Evolutionary conservation across 345 rosid species (phyloP).

Genomic region (Abelmoschus esculentus): DNA sequence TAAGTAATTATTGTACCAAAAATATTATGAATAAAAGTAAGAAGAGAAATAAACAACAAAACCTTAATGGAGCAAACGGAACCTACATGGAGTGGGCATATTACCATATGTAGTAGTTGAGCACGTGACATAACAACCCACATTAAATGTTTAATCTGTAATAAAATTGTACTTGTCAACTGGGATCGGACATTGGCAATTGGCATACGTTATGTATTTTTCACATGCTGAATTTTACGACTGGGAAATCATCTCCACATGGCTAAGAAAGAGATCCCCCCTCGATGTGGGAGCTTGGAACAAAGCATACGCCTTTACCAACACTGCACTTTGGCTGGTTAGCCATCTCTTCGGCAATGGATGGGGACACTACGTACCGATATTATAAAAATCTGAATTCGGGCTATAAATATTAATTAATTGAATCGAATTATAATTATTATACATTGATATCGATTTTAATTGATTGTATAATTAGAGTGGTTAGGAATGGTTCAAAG

Average conservation of each 20-base stretch:
- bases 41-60: too few relatives aligned
- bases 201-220: neutral
- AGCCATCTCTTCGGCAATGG: neutral
- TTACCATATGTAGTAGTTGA: neutral
- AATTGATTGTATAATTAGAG: too few relatives aligned
- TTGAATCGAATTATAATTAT: too few relatives aligned
- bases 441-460: too few relatives aligned
- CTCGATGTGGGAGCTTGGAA: conserved; percentile 3
- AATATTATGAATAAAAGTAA: too few relatives aligned
- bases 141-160: neutral
- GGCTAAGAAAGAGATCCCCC: neutral
- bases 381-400: too few relatives aligned
- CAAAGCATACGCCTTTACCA: neutral
- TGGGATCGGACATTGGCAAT: neutral
- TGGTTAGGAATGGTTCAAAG: too few relatives aligned
- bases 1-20: too few relatives aligned
- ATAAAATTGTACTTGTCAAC: neutral
- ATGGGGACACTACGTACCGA: too few relatives aligned
- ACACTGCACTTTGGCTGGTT: neutral
- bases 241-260: too few relatives aligned
- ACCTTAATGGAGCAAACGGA: neutral
- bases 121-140: neutral
- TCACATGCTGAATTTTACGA: conserved; percentile 2
- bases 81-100: neutral
- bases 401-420: too few relatives aligned